A percentile compares a stretch with the other conserved stretches of the same genome.
Conservation (phyloP, 176 grass and related monocot species). For the Zea luxurians region DNA sequence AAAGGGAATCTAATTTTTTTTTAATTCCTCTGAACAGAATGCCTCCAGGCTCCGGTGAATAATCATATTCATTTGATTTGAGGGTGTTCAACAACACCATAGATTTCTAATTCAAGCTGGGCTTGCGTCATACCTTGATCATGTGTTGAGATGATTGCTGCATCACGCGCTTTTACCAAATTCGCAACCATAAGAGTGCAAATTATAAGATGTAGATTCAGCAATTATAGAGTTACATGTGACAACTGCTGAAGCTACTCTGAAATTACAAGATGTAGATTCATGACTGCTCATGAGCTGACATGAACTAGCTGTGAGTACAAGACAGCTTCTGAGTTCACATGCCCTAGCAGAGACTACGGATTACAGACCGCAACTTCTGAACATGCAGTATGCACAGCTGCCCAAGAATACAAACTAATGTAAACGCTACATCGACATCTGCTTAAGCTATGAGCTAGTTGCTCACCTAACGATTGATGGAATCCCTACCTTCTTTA, state of each 20-base stretch:
- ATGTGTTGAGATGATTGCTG: not conserved
- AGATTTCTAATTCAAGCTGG: not conserved
- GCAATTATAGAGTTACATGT: not conserved
- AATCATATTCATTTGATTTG: not conserved
- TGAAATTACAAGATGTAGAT: not conserved
- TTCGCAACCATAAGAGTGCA: not conserved
- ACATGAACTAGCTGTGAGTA: constrained; percentile 4
- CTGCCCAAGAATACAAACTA: constrained; percentile 11
- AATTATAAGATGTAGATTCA: not conserved
- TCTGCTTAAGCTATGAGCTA: constrained; percentile 44
- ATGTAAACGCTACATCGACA: constrained; percentile 9
- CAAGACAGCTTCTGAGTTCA: constrained; percentile 5
- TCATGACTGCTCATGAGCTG: not conserved
- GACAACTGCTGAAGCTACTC: not conserved
- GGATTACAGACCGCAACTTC: constrained; percentile 2
- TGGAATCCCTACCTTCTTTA: constrained; percentile 43
- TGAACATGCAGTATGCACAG: constrained; percentile 13
- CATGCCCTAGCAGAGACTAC: constrained; percentile 31
- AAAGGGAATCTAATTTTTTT: not conserved
- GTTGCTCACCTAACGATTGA: constrained; percentile 42
- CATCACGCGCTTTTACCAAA: not conserved
- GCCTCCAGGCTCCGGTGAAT: not conserved
- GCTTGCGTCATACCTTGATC: not conserved
- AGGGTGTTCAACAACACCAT: not conserved
- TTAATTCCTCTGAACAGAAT: not conserved